phyloP scores from a whole-genome alignment of 768 basidiomycete genomes.

The Phlebiopsis flavidoalba region DNA sequence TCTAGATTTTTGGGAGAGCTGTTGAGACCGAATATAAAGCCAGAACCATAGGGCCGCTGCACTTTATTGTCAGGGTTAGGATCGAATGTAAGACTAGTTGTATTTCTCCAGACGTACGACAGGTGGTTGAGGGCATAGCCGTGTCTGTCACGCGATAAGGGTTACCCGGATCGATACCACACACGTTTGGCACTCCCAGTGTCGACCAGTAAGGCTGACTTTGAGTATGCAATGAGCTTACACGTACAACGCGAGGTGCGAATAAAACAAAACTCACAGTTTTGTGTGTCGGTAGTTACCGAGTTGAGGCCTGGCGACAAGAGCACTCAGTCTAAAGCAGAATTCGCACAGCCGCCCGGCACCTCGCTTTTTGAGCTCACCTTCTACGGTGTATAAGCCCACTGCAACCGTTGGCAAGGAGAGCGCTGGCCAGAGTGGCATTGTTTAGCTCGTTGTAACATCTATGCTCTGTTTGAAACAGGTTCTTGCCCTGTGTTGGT shows the following conservation, averaged over 20 bases:
- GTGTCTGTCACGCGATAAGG: background rate
- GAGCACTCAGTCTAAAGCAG: background rate
- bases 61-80: too few species aligned
- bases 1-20: too few species aligned
- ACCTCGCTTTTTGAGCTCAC: background rate
- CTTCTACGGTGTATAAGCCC: background rate
- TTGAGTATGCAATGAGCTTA: background rate
- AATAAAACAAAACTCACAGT: background rate
- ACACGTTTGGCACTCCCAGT: slow-evolving; percentile 14
- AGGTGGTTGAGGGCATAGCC: too few species aligned
- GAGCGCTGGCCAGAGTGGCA: background rate
- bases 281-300: background rate
- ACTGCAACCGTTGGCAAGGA: background rate
- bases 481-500: too few species aligned
- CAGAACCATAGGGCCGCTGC: too few species aligned
- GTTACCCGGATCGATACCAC: slow-evolving; percentile 2
- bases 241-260: too few species aligned
- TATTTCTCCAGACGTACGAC: too few species aligned
- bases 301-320: background rate
- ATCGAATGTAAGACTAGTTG: too few species aligned
- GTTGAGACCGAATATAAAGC: too few species aligned
- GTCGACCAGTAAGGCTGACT: slow-evolving; percentile 10
- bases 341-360: background rate
- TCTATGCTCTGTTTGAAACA: too few species aligned
- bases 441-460: too few species aligned